phyloP scores from a whole-genome alignment of 192 early-diverging fungal genomes.

The Fimicolochytrium jonesii region DNA sequence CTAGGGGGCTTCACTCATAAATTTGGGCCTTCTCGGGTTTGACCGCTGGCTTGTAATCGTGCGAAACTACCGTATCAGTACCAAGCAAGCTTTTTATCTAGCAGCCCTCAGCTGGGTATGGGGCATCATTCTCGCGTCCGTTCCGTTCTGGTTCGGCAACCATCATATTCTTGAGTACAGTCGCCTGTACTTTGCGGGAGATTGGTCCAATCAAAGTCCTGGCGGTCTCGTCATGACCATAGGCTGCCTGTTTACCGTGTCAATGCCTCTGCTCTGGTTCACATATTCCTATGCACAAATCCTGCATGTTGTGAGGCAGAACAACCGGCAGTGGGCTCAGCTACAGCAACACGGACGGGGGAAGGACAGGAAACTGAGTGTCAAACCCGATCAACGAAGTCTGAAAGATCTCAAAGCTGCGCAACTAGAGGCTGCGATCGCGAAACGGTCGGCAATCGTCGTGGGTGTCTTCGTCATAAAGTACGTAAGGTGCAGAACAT shows the following conservation, averaged over 20 bases:
- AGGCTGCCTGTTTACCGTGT: background rate
- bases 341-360: background rate
- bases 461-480: background rate
- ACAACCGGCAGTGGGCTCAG: background rate
- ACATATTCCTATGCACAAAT: background rate
- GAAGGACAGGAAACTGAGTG: too few relatives aligned
- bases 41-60: conserved; percentile 3
- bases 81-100: background rate
- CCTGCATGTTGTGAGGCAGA: background rate
- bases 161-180: background rate
- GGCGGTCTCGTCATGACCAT: background rate
- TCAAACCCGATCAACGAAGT: background rate
- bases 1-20: background rate
- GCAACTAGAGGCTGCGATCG: background rate
- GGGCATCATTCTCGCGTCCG: background rate
- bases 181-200: background rate
- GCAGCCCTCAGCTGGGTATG: background rate
- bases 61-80: background rate
- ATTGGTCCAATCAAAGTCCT: background rate
- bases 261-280: background rate
- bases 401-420: background rate
- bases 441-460: background rate
- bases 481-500: background rate
- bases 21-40: background rate
- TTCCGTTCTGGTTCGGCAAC: conserved; percentile 4